Conservation (phyloP, 805 yeast species). For the Vanderwaltozyma tropicalis region DNA sequence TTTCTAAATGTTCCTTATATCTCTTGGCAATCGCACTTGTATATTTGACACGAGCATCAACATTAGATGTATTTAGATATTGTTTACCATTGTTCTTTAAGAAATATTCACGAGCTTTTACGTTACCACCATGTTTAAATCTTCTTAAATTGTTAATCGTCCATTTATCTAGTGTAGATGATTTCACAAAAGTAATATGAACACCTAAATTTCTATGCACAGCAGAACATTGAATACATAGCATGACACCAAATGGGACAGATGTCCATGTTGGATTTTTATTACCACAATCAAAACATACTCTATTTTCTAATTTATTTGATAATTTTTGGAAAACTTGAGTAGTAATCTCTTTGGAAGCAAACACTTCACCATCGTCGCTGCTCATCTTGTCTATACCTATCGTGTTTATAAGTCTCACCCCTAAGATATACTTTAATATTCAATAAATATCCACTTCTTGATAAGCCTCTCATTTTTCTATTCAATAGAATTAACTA, state of each 20-base stretch:
- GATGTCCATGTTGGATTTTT: constrained; percentile 98
- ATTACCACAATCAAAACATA: constrained; percentile 88
- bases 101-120: constrained; percentile 72
- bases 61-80: constrained; percentile 37
- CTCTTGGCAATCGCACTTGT: constrained; percentile 68
- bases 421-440: no score
- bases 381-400: constrained; percentile 20
- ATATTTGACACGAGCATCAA: constrained; percentile 69
- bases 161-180: constrained; percentile 91
- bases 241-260: constrained; percentile 85
- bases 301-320: constrained; percentile 61
- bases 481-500: no score
- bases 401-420: no score
- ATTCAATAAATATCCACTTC: no score
- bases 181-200: constrained; percentile 89
- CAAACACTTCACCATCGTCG: constrained; percentile 31
- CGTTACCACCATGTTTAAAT: constrained; percentile 91
- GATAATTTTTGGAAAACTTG: constrained; percentile 54
- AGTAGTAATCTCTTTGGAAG: constrained; percentile 59
- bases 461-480: no score
- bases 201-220: constrained; percentile 94
- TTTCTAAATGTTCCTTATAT: constrained; percentile 71
- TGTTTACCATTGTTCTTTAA: constrained; percentile 77
- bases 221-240: constrained; percentile 92
- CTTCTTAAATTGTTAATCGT: constrained; percentile 78